Base-by-base conservation (phyloP, 108 stramenopile species). In the Skeletonema potamos region DNA sequence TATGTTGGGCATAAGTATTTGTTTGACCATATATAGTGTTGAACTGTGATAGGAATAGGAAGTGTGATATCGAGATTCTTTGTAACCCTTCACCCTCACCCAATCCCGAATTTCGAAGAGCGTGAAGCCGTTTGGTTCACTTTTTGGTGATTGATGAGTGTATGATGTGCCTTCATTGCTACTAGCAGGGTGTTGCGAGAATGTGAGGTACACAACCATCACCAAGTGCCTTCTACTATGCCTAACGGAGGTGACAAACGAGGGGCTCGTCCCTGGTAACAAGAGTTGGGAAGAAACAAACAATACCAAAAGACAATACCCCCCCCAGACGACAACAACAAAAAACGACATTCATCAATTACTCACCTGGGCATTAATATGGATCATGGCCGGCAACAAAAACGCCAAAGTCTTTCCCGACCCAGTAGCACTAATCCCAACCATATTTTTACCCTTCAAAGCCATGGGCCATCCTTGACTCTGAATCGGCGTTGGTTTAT, bases 401-500 rank as follows among this genome's bases (percentile, higher is more conserved):
- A 99, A 99, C n/a, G 97, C 96, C 26, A 97, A 41, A 0, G 97
- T 98, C 85, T 98, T 99, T 12, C 98, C 99, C 56, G 85, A 85
- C 17, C 99, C 99, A 0, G 99, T 99, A 27, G 94, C 92, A 20
- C 86, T 83, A 51, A 99, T 89, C 27, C 98, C 98, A 28, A 99
- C 97, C 88, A 98, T 96, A 77, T 99, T 98, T 43, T 91, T 86
- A 27, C 98, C 98, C 62, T 92, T 86, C 41, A 99, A 70, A 0
- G 98, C 99, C 96, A 99, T 98, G n/a, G 99, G 99, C 98, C 98
- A 99, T 15, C 98, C 98, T 72, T 99, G 98, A 27, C 87, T 84
- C 90, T 99, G 99, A 63, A 99, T 99, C 4, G 99, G 97, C 34
- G 99, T 96, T 0, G 99, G 99, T 66, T 82, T 85, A 7, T 92